phyloP scores from a whole-genome alignment of 164 flowering plant species.

The Nymphaea colorata region DNA sequence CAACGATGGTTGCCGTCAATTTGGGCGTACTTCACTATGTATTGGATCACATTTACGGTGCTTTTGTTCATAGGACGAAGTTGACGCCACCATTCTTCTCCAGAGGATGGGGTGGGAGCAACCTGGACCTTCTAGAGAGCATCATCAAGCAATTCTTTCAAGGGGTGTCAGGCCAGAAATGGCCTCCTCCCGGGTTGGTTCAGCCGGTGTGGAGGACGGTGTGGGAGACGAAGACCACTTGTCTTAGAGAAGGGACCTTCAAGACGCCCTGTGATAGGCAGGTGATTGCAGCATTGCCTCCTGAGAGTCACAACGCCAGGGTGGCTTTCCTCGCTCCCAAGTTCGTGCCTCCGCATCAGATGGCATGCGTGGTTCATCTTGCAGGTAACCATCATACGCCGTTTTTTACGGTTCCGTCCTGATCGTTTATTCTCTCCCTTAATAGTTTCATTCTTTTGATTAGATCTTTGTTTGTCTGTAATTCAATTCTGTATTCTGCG shows the following conservation, averaged over 20 bases:
- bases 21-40: slow-evolving; percentile 85
- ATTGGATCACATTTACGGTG: slow-evolving; percentile 89
- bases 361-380: slow-evolving; percentile 97
- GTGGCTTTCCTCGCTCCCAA: slow-evolving; percentile 84
- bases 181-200: slow-evolving; percentile 77
- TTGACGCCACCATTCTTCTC: slow-evolving; percentile 83
- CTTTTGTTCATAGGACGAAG: slow-evolving; percentile 75
- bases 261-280: slow-evolving; percentile 72
- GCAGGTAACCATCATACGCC: slow-evolving; percentile 44
- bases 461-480: not conserved
- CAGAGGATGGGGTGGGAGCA: slow-evolving; percentile 87
- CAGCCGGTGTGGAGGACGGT: slow-evolving; percentile 74
- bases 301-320: slow-evolving; percentile 75
- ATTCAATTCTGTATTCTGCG: not conserved
- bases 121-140: slow-evolving; percentile 69
- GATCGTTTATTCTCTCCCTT: not conserved
- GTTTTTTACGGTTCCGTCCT: not conserved
- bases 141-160: slow-evolving; percentile 79
- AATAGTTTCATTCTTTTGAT: not conserved
- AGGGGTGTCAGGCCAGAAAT: slow-evolving; percentile 42
- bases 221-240: slow-evolving; percentile 79
- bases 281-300: slow-evolving; percentile 76
- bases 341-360: slow-evolving; percentile 43
- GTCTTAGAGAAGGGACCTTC: slow-evolving; percentile 75
- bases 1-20: slow-evolving; percentile 64